These are phyloP conservation scores for Alternaria viburni DNA, from an alignment of 2,329 filamentous ascomycete genomes.

Conservation along the genomic window DNA sequence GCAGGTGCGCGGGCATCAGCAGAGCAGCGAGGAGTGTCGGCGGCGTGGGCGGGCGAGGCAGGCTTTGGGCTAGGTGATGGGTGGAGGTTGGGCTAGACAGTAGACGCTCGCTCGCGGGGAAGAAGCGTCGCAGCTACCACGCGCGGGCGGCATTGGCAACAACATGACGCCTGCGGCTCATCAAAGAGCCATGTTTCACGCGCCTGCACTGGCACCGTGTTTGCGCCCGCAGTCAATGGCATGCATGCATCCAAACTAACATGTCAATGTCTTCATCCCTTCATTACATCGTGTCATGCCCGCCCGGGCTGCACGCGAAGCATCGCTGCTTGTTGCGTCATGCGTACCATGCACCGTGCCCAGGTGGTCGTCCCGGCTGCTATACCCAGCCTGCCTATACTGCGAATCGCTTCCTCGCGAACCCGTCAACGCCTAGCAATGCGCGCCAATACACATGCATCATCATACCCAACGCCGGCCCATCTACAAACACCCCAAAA, in stretches of 20 bases:
- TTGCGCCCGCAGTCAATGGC: background rate
- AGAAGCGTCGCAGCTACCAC: slow-evolving; percentile 4
- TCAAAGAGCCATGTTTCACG: slow-evolving; percentile 7
- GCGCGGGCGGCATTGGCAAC: background rate
- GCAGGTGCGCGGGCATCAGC: slow-evolving; percentile 4
- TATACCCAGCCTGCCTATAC: slow-evolving; percentile 10
- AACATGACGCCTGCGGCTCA: background rate
- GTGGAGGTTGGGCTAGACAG: slow-evolving; percentile 10
- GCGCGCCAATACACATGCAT: slow-evolving; percentile 1
- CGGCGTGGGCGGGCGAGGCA: slow-evolving; percentile 7
- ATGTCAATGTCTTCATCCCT: background rate
- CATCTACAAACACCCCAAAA: background rate
- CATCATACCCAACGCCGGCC: background rate
- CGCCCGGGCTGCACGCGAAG: background rate
- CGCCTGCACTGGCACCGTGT: slow-evolving; percentile 2
- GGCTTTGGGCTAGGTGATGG: slow-evolving; percentile 8
- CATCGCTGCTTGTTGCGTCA: slow-evolving; percentile 19
- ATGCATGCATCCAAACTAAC: background rate
- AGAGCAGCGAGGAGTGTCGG: slow-evolving; percentile 1
- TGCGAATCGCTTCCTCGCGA: slow-evolving; percentile 10
- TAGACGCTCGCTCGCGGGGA: slow-evolving; percentile 16
- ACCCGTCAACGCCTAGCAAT: background rate
- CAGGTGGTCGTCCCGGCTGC: background rate
- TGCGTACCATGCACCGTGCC: slow-evolving; percentile 8
- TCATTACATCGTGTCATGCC: background rate